Evolutionary conservation across 768 basidiomycete species (phyloP), one percentile per base, ranked within the genome.

Genomic region (Lentinula guzmanii): DNA sequence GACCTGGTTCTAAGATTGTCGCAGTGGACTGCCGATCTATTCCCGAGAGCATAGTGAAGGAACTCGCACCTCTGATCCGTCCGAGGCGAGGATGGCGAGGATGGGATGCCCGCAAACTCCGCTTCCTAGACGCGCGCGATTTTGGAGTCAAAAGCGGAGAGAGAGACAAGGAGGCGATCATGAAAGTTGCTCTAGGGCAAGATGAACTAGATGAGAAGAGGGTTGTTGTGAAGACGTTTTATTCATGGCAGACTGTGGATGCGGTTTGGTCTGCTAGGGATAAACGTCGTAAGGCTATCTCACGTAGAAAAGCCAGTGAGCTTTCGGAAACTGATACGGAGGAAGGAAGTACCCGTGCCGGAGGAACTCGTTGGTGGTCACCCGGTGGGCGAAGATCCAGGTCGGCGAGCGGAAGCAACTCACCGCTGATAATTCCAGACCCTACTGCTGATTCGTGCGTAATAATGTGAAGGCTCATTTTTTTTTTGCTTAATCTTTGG

Each of bases 241-340:
- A 90, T 71, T 85, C 87, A 53, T 92, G 90, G 89, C 89, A 93
- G 77, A 88, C 83, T 9, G 91, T 94, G 41, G 92, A 93, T 69
- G 84, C 86, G 0, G 91, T 93, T 52, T 79, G 80, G 62, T 75
- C 79, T 37, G 81, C 79, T 58, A 78, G 89, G 68, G 87, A 87
- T 78, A 88, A 85, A 76, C 77, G 84, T 64, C 80, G 84, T 61
- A 90, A 84, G 72, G 66, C 77, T 46, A 37, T 59, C 10, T 74
- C 76, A 58, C 77, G 79, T 69, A 75, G 83, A 59, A 72, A 71
- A 4, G 75, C 71, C 51, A 82, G 77, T 51, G 77, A 73, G 58
- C 73, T 70, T 46, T 74, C 70, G 35, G 64, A 4, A 69, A 69
- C 31, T 28, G 59, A 60, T 43, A 13, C 37, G 5, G 59, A 60